These are phyloP conservation scores for Flueggea neowawraea DNA, from an alignment of 441 rosid species.

Conservation along the genomic window DNA sequence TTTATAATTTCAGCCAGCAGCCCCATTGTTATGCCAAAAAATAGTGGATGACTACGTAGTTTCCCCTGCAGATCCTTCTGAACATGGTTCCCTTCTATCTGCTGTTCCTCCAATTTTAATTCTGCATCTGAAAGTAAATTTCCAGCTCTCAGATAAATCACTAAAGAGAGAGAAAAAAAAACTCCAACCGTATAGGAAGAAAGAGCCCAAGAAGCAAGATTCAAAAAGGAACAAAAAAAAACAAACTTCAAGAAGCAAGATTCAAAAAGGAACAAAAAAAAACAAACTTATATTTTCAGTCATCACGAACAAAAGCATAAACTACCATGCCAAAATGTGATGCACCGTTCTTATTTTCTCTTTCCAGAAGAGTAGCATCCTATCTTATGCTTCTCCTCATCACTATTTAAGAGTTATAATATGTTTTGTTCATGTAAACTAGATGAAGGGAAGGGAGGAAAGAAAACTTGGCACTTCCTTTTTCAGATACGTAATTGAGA, in stretches of 20 bases:
- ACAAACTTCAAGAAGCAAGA: neutral
- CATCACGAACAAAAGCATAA: no score
- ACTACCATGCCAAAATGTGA: no score
- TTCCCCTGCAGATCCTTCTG: conserved; percentile 48
- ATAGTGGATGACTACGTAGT: conserved; percentile 84
- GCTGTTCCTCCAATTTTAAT: conserved; percentile 36
- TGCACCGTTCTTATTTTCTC: no score
- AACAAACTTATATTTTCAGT: no score
- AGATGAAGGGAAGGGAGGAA: no score
- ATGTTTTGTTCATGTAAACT: no score
- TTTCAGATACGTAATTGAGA: no score
- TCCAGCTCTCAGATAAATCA: conserved; percentile 20
- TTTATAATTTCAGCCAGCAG: conserved; percentile 96
- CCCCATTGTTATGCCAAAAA: conserved; percentile 95
- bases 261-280: neutral
- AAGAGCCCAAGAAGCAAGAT: neutral
- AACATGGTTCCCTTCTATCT: conserved; percentile 30
- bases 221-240: neutral
- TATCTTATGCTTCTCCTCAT: no score
- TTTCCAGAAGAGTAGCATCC: no score
- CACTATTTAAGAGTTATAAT: no score
- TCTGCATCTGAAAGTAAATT: conserved; percentile 49
- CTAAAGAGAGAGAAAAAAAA: neutral
- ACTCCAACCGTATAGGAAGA: neutral
- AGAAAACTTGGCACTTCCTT: no score